Conservation (phyloP, 768 basidiomycete genomes). For the Mycena chlorophos region DNA sequence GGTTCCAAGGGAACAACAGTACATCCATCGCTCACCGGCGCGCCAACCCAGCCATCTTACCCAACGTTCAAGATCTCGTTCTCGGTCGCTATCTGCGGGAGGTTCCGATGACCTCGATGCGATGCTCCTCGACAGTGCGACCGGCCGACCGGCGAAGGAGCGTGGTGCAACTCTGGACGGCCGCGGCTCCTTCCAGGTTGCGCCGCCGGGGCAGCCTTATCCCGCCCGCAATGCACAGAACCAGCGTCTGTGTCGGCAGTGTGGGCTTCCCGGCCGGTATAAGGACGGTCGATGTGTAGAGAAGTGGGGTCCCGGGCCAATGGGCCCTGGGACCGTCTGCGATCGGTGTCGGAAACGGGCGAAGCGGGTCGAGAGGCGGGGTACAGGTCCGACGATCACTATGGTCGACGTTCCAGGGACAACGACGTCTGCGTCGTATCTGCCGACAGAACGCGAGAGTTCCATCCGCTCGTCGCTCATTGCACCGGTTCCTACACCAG, state of each 20-base stretch:
- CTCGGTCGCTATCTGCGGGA: conserved; percentile 3
- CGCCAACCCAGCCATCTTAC: neutral
- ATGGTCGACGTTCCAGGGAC: conserved; percentile 11
- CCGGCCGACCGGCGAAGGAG: conserved; percentile 6
- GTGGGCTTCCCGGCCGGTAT: conserved; percentile 71
- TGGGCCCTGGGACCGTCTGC: conserved; percentile 82
- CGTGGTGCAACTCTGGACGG: neutral
- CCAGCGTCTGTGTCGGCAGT: conserved; percentile 76
- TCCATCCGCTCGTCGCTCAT: conserved; percentile 24
- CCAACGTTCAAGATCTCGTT: neutral
- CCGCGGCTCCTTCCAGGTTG: neutral
- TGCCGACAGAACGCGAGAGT: neutral
- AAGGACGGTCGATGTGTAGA: conserved; percentile 86
- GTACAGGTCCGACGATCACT: conserved; percentile 38
- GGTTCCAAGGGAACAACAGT: too few relatives aligned
- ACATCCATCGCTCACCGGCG: neutral
- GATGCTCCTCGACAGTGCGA: conserved; percentile 15
- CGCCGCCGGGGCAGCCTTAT: conserved; percentile 24
- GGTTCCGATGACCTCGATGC: conserved; percentile 19
- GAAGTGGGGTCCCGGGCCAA: conserved; percentile 85
- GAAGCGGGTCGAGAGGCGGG: conserved; percentile 78
- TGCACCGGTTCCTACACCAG: conserved; percentile 16
- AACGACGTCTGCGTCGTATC: neutral
- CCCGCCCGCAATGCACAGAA: conserved; percentile 59
- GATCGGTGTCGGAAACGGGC: conserved; percentile 86